A percentile compares a stretch with the other conserved stretches of the same genome.
These are phyloP conservation scores for thale cress (Arabidopsis thaliana) DNA, from an alignment of 345 rosid genomes.

Conservation along the genomic window TAIR10.1 NC_003070.9:9900001-9900500, in stretches of 20 bases:
- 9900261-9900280: not conserved
- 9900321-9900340: not conserved
- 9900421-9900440: not conserved
- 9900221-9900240: constrained; percentile 26
- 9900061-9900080: constrained; percentile 16
- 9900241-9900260: not conserved
- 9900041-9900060: constrained; percentile 25
- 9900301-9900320: not conserved
- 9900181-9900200: constrained; percentile 9
- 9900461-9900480: not conserved
- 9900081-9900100: constrained; percentile 10
- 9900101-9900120: constrained; percentile 45
- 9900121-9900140: constrained; percentile 34
- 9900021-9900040: constrained; percentile 43
- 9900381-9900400: not conserved
- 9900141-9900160: constrained; percentile 51
- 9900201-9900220: constrained; percentile 22
- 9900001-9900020: constrained; percentile 43
- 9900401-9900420: not conserved
- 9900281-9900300: not conserved
- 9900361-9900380: not conserved
- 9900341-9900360: not conserved
- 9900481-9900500: not conserved
- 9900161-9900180: constrained; percentile 33
- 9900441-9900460: not conserved